Base-by-base conservation (phyloP, 2,329 filamentous ascomycete species). In the Pyricularia pennisetigena region DNA sequence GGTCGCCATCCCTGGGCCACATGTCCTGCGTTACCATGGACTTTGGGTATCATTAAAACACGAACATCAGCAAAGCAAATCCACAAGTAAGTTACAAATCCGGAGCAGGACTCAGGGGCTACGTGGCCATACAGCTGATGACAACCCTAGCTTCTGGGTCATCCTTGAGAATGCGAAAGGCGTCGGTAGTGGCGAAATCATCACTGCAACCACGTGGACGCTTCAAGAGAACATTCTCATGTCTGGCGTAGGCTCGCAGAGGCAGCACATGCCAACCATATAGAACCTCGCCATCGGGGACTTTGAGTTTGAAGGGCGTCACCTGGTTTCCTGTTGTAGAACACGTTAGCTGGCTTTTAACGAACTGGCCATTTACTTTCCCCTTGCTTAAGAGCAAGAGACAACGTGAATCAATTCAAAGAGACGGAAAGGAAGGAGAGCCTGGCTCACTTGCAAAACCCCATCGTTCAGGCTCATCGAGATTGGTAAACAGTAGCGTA, bases 181-280 rank as follows among this genome's bases (percentile, higher is more conserved):
- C 86, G 49, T 84, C 79, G 0, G 85, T 85, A 16, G 80, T 74
- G 2, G 83, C 84, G 68, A 91, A 82, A 70, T 90, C 82, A 1
- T 79, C 66, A 24, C 79, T 81, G 24, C 85, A 77, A 0, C 85
- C 85, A 1, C 79, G 76, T 6, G 79, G 77, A 71, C 87, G 83
- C 5, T 79, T 76, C 57, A 85, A 79, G 14, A 96, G 80, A 16
- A 81, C 79, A 26, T 82, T 79, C 74, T 96, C 90, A 73, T 97
- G 85, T 71, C 90, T 83, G 7, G 87, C 82, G 76, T 96, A 97
- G 0, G 92, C 81, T 67, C 90, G 87, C 7, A 96, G 79, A 0
- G 94, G 94, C 65, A 97, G 80, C 68, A 98, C 85, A 75, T 97
- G 94, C 94, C 94, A 98, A 29, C 91, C 91, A 75, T 95, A 96